Conservation (phyloP, 305 asterid species). For the Fraxinus sp. region DNA sequence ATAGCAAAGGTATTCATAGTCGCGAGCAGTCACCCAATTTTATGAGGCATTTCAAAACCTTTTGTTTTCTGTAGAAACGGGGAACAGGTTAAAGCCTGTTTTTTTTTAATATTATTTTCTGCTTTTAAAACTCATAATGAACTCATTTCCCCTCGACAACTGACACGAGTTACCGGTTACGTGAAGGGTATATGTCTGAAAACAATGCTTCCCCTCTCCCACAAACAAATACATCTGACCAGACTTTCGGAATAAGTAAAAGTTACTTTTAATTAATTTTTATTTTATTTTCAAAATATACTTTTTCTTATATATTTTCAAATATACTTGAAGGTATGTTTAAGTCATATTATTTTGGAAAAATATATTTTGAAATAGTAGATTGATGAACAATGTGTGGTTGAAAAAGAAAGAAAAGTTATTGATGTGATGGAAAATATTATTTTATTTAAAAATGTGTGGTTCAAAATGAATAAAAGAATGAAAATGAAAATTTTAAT, state of each 20-base stretch:
- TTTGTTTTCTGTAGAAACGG: not conserved
- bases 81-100: not conserved
- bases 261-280: not conserved
- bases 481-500: too few species aligned
- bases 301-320: not conserved
- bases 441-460: too few species aligned
- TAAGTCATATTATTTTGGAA: too few species aligned
- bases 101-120: not conserved
- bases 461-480: too few species aligned
- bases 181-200: not conserved
- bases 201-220: not conserved
- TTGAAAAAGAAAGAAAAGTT: too few species aligned
- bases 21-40: not conserved
- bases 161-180: not conserved
- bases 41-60: not conserved
- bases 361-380: too few species aligned
- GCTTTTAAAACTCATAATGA: not conserved
- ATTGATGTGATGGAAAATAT: too few species aligned
- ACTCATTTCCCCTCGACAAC: not conserved
- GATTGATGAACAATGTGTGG: too few species aligned
- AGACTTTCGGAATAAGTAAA: not conserved
- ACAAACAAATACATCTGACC: not conserved
- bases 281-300: not conserved
- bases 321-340: not conserved
- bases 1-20: conserved; percentile 21